Conservation (phyloP, 73 alveolate species). For the Paramecium caudatum region DNA sequence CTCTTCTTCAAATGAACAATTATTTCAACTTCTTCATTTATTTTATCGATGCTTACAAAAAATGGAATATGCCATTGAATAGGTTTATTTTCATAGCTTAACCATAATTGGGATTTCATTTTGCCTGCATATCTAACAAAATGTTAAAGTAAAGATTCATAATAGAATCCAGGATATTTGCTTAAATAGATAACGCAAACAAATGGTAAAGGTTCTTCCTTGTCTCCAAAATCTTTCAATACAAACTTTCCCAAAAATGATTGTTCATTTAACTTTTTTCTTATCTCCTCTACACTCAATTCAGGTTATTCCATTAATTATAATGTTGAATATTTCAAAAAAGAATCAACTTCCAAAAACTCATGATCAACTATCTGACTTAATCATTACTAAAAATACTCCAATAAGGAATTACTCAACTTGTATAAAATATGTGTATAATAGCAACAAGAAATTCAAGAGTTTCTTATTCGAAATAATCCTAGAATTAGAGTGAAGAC, state of each 20-base stretch:
- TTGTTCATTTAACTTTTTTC: background rate
- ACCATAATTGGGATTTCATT: constrained; percentile 14
- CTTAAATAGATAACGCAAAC: constrained; percentile 20
- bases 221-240: background rate
- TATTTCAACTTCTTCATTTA: constrained; percentile 35
- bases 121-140: constrained; percentile 9
- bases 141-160: too few species aligned
- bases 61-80: constrained; percentile 58
- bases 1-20: constrained; percentile 32
- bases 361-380: constrained; percentile 9
- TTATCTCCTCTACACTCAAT: background rate
- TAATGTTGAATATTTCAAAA: constrained; percentile 34
- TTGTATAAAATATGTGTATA: background rate
- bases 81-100: constrained; percentile 19
- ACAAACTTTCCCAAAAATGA: constrained; percentile 36
- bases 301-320: constrained; percentile 21
- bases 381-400: background rate
- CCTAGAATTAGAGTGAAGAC: constrained; percentile 27
- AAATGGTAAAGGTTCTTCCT: background rate
- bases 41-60: constrained; percentile 5
- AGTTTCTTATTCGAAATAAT: background rate
- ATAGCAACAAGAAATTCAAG: constrained; percentile 10
- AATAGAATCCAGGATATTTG: constrained; percentile 67
- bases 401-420: constrained; percentile 49
- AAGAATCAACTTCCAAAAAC: constrained; percentile 3